Evolutionary conservation across 2,329 filamentous ascomycete genomes (phyloP).

Genomic region (Lachnum nothofagi): DNA sequence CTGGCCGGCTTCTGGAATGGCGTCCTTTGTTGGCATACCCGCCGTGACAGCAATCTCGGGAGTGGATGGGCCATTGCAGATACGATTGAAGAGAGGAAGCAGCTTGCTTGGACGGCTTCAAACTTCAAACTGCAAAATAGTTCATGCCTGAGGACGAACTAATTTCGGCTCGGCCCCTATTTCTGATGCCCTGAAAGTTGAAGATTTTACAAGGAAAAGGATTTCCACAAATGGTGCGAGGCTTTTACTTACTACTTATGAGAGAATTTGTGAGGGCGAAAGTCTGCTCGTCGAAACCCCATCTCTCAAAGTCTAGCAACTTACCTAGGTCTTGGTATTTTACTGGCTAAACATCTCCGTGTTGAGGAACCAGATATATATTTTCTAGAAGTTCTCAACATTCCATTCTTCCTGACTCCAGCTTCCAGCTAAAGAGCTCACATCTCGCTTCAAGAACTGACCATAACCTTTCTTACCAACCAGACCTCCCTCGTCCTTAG

Average conservation of each 20-base stretch:
- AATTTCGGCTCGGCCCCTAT: conserved; percentile 1
- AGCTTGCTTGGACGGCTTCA: neutral
- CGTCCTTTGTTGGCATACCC: conserved; percentile 22
- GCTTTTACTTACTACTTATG: too few species aligned
- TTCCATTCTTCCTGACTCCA: conserved; percentile 30
- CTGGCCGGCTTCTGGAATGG: conserved; percentile 17
- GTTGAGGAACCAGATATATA: too few species aligned
- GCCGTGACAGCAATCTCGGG: conserved; percentile 24
- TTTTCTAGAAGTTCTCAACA: conserved; percentile 25
- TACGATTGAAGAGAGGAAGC: neutral
- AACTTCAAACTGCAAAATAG: too few species aligned
- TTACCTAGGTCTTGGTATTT: too few species aligned
- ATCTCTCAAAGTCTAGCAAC: too few species aligned
- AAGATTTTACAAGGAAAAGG: too few species aligned
- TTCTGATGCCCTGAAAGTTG: too few species aligned
- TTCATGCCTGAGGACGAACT: too few species aligned
- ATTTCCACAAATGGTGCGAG: too few species aligned
- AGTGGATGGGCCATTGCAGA: conserved; percentile 26
- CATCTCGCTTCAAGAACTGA: conserved; percentile 42
- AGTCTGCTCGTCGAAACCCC: too few species aligned
- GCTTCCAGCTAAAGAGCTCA: conserved; percentile 34
- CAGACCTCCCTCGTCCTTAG: conserved; percentile 47
- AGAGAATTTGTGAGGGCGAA: too few species aligned
- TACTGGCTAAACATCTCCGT: too few species aligned
- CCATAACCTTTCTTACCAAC: conserved; percentile 46